phyloP scores from a whole-genome alignment of 1,284 basidiomycete species.

The Heterobasidion irregulare region DNA sequence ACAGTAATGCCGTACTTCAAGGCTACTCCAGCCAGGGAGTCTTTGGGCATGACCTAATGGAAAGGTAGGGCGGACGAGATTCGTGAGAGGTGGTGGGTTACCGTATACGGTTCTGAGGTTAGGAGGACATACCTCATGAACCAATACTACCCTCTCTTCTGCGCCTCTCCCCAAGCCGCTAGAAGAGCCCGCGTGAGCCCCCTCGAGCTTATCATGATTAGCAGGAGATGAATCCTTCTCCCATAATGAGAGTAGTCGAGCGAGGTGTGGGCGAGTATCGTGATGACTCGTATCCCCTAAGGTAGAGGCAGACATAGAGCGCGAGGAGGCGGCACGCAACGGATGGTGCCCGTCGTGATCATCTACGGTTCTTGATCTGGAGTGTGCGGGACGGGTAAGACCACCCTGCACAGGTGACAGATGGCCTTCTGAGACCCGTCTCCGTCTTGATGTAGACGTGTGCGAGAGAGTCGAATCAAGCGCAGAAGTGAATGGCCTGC shows the following conservation, averaged over 20 bases:
- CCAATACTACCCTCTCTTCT: constrained; percentile 39
- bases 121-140: constrained; percentile 38
- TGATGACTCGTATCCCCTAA: constrained; percentile 4
- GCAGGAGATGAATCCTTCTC: background rate
- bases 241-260: constrained; percentile 15
- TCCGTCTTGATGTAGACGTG: background rate
- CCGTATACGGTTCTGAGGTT: background rate
- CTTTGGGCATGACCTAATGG: constrained; percentile 55
- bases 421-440: constrained; percentile 11
- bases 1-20: constrained; percentile 82
- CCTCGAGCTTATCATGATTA: background rate
- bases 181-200: constrained; percentile 6
- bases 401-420: background rate
- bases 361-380: constrained; percentile 18
- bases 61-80: background rate
- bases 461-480: constrained; percentile 2
- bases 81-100: background rate
- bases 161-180: constrained; percentile 5
- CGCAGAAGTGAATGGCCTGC: constrained; percentile 11
- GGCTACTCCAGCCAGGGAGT: constrained; percentile 80
- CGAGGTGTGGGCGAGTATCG: constrained; percentile 23
- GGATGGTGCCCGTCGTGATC: constrained; percentile 11
- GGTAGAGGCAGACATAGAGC: background rate
- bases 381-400: constrained; percentile 9
- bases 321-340: constrained; percentile 5